Evolutionary conservation across 148 eudicot genomes (phyloP).

Genomic region (Vaccinium darrowii): DNA sequence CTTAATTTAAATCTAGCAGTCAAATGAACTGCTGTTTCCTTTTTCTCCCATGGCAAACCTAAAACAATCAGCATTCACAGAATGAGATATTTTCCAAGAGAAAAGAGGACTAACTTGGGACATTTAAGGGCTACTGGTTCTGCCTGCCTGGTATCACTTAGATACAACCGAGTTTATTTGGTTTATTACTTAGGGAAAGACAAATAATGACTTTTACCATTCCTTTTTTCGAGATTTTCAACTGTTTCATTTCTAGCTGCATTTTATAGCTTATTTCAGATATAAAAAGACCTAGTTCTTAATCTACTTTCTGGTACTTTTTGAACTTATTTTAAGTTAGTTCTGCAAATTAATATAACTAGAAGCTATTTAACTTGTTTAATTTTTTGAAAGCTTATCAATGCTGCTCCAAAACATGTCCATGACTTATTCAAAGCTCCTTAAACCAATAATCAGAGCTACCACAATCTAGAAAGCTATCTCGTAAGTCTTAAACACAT

Average conservation of each 20-base stretch:
- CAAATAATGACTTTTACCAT: too few relatives aligned
- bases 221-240: too few relatives aligned
- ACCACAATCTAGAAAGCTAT: not conserved
- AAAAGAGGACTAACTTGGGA: not conserved
- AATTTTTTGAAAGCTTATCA: not conserved
- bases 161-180: not conserved
- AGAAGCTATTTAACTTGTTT: not conserved
- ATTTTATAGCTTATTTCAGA: too few relatives aligned
- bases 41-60: not conserved
- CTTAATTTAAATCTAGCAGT: not conserved
- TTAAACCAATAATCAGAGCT: not conserved
- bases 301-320: not conserved
- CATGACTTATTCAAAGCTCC: not conserved
- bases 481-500: not conserved
- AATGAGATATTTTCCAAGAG: not conserved
- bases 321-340: not conserved
- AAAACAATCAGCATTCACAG: not conserved
- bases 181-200: not conserved
- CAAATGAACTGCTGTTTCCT: not conserved
- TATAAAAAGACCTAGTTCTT: not conserved
- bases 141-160: not conserved
- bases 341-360: not conserved
- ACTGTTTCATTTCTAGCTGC: too few relatives aligned
- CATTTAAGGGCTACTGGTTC: not conserved
- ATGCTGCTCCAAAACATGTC: not conserved